Base-by-base conservation (phyloP, 768 basidiomycete genomes). In the Strobilomyces confusus region DNA sequence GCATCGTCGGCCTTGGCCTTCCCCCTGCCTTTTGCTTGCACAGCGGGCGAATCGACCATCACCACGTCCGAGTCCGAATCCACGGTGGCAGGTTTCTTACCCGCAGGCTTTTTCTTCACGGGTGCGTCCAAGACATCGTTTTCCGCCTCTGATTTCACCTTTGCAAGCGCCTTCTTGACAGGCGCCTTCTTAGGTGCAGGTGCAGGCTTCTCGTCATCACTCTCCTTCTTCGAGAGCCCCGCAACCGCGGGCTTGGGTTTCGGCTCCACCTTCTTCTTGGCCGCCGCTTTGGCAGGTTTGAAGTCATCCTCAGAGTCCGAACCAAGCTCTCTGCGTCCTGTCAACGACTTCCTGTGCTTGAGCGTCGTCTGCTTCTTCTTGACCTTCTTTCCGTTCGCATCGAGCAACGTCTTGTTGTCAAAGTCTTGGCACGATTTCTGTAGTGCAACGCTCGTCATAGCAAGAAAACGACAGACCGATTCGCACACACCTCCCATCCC, bases 401-500 rank as follows among this genome's bases (percentile, higher is more conserved):
- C 77, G n/a, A 77, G 72, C 19, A 73, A 55, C 2, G 70, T 69
- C 60, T 78, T 78, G 46, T 73, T 70, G 9, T 73, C 72, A 70
- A 78, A 80, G 13, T 72, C 69, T 52, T 68, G 61, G 61, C 73
- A 76, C 3, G 69, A 68, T 65, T 66, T 70, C 78, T 80, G 46
- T 20, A 26, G 11, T 17, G 49, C 53, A 52, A 55, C 33, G 59
- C 55, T 58, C 22, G 41, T 34, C 12, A 40, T 23, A 1, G 5
- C 26, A 6, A 13, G 9, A 23, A 20, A 32, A 33, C 48, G 47
- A 43, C 22, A 19, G 38, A 17, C 17, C 14, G 36, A 52, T 50
- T n/a, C 37, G 9, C 13, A 74, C 87, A 57, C 58, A 89, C 95
- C 72, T 89, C 80, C 93, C 93, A 98, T 67, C 88, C 84, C 26